Evolutionary conservation across 495 filamentous ascomycete species (phyloP).

Genomic region (Pyrenula massariospora): DNA sequence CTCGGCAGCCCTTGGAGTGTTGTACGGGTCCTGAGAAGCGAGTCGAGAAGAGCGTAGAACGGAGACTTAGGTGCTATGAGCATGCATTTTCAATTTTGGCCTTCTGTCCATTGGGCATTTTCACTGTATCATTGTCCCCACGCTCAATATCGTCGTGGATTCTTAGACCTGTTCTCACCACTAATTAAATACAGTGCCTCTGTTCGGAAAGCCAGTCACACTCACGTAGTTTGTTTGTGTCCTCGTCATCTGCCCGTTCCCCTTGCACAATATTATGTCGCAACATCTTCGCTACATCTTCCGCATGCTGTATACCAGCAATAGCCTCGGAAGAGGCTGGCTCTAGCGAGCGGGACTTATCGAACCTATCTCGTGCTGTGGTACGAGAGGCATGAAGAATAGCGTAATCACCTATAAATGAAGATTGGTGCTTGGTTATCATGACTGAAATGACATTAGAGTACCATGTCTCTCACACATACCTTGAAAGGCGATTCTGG

Average conservation of each 20-base stretch:
- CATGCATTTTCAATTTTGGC: conserved; percentile 22
- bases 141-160: conserved; percentile 88
- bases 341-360: conserved; percentile 43
- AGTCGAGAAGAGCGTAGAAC: no score
- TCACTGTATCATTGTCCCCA: conserved; percentile 83
- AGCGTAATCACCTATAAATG: conserved; percentile 47
- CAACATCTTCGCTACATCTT: conserved; percentile 72
- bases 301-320: conserved; percentile 56
- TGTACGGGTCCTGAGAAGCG: no score
- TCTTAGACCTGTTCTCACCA: conserved; percentile 47
- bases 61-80: not conserved
- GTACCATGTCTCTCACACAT: conserved; percentile 5
- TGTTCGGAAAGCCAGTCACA: conserved; percentile 2
- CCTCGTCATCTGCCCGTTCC: conserved; percentile 35
- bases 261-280: conserved; percentile 85
- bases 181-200: not conserved
- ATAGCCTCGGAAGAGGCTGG: conserved; percentile 36
- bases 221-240: conserved; percentile 55
- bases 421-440: no score
- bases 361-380: conserved; percentile 61
- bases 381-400: conserved; percentile 57
- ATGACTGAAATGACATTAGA: not conserved
- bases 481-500: conserved; percentile 78
- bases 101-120: conserved; percentile 30
- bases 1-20: no score